Base-by-base conservation (phyloP, 2,329 filamentous ascomycete genomes). In the Clarireedia sp. region DNA sequence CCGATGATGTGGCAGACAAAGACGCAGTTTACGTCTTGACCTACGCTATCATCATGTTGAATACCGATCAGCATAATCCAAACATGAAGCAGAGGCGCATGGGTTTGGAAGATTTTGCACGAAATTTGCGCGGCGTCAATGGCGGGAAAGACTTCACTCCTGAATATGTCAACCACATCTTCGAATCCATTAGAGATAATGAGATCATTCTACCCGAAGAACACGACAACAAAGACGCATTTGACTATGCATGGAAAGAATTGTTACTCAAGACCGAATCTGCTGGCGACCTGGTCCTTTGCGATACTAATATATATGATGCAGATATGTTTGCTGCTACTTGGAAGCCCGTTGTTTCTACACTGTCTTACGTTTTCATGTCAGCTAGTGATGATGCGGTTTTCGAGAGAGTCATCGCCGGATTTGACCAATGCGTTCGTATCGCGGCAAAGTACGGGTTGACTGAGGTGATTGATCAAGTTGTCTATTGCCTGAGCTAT, bases 121-220 rank as follows among this genome's bases (percentile, higher is more conserved):
- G 83, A 60, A 97, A 99, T 67, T 73, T 99, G n/a, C 82, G 91
- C 41, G 92, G 92, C 10, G 87, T 94, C 36, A 99, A 99, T 66
- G 83, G 80, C 24, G 88, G 87, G 52, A 80, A 89, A 62, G 86
- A 99, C 67, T 99, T 97, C 68, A 80, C 85, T 5, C 78, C 82
- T 0, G 86, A 91, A 60, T 97, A 92, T 67, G 78, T 99, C 0
- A 81, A 90, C 67, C 82, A 82, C 2, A 96, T 97, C 54, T 99
- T 86, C 66, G 85, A 96, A 64, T 90, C 90, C 0, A 99, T 99
- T 74, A 90, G 87, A 68, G 83, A 83, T 17, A 89, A 94, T 62
- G 94, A 99, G 71, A 99, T 99, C 60, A 96, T 99, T 61, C 74
- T 99, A 21, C 94, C 94, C 0, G 94, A 97, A 62, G 94, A 99